Percentiles rank a stretch among this genome's conserved stretches.
Evolutionary conservation across 169 alveolate species (phyloP).

Genomic region (Babesia divergens): DNA sequence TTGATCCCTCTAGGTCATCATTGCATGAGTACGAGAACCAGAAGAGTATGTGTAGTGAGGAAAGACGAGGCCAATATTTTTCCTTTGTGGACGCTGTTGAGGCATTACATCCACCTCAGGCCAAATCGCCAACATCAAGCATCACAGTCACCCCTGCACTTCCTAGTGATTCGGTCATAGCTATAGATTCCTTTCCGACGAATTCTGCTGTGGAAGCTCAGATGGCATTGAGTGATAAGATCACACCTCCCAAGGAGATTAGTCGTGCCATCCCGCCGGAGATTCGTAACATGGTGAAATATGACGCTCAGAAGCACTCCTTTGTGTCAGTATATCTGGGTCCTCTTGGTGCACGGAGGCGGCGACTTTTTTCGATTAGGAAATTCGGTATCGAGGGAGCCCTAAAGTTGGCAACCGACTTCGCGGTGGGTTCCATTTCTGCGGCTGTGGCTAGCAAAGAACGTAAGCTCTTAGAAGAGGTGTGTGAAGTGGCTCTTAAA

Average conservation of each 20-base stretch:
- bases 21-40: too few relatives aligned
- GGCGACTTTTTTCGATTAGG: slow-evolving; percentile 61
- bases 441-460: slow-evolving; percentile 48
- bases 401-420: slow-evolving; percentile 60
- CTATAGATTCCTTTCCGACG: neutral
- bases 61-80: too few relatives aligned
- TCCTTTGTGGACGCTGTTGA: neutral
- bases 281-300: slow-evolving; percentile 32
- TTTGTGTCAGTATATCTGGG: slow-evolving; percentile 68
- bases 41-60: too few relatives aligned
- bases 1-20: too few relatives aligned
- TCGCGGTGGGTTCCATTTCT: slow-evolving; percentile 24
- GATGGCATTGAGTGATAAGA: neutral
- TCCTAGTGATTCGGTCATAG: neutral
- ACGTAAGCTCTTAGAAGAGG: slow-evolving; percentile 47
- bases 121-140: too few relatives aligned
- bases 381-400: slow-evolving; percentile 69
- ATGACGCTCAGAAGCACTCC: slow-evolving; percentile 66
- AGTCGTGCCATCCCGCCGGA: slow-evolving; percentile 40
- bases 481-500: slow-evolving; percentile 34
- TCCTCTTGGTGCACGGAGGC: slow-evolving; percentile 63
- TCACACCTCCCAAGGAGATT: neutral
- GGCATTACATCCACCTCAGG: neutral
- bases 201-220: neutral
- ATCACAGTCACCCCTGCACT: too few relatives aligned